These are phyloP conservation scores for Leishmania arabica DNA, from an alignment of 208 protist species.

Conservation along the genomic window DNA sequence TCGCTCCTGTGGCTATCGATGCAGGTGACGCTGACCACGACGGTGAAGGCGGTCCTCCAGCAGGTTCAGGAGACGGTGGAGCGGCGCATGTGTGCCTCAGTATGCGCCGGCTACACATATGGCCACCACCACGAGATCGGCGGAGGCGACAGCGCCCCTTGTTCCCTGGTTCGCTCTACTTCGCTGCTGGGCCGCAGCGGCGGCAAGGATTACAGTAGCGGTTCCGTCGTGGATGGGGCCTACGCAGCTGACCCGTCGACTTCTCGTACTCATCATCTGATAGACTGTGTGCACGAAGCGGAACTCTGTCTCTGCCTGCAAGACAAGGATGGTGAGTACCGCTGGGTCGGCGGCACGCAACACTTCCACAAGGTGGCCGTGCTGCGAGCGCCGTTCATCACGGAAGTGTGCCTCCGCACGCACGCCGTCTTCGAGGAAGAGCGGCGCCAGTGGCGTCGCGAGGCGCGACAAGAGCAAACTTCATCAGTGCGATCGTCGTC, in stretches of 20 bases:
- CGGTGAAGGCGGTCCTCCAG: conserved; percentile 27
- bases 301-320: conserved; percentile 44
- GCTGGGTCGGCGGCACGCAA: conserved; percentile 35
- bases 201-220: not conserved
- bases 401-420: conserved; percentile 31
- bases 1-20: conserved; percentile 51
- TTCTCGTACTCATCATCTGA: not conserved
- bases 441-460: not conserved
- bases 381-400: conserved; percentile 29
- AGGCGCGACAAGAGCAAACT: not conserved
- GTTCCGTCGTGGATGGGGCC: not conserved
- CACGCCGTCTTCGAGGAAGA: conserved; percentile 19
- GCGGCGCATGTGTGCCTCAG: conserved; percentile 35
- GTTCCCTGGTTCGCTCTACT: not conserved
- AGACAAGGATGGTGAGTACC: conserved; percentile 31
- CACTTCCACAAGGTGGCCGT: conserved; percentile 21
- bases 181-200: not conserved
- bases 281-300: not conserved
- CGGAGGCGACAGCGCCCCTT: not conserved
- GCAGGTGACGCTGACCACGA: conserved; percentile 34
- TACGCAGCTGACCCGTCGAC: not conserved
- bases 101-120: conserved; percentile 8
- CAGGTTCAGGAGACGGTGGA: conserved; percentile 35
- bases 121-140: not conserved
- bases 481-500: not conserved